Evolutionary conservation across 768 basidiomycete species (phyloP), one percentile per base, ranked within the genome.

Genomic region (Wakefieldia striispora): DNA sequence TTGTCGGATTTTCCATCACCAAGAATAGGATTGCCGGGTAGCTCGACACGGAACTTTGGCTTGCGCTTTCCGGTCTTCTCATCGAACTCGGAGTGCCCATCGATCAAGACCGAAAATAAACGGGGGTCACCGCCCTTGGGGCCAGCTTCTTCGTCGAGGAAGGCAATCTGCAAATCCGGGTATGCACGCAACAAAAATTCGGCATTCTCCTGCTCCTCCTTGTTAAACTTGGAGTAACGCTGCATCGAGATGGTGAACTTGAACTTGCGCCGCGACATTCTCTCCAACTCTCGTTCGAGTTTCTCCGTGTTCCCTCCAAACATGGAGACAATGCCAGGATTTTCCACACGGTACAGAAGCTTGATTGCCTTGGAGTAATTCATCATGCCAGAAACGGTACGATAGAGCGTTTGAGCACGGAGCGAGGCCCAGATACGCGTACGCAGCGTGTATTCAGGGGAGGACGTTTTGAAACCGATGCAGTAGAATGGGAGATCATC

Each of bases 291-390:
- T 37, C 91, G 84, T 71, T 98, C 97, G 36, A 99, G 80, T 50
- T 86, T 83, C 65, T 98, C 95, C 9, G 97, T 97, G 73, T 95
- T 97, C 5, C 95, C 95, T 35, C 91, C 93, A 70, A 97, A 95
- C 53, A 83, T 82, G 65, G 97, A 93, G 2, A 99, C 97, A 48
- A 97, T 88, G 67, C 93, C 92, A 8, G 97, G 97, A 70, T 97
- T 98, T 72, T 98, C 97, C 54, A 99, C 95, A 31, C 97, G 91
- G 70, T 98, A 98, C 17, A 98, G 81, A 33, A 99, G 80, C 70
- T 99, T 99, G 84, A 99, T 95, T 21, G 97, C 97, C 73, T 99
- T 99, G 62, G 93, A 89, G 73, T 99, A 99, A 75, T 99, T 98
- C 97, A 99, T 98, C 92, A 99, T 97, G 54, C 97, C 97, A 5